phyloP scores from a whole-genome alignment of 2,329 filamentous ascomycete species.

The Davidsoniella australis region DNA sequence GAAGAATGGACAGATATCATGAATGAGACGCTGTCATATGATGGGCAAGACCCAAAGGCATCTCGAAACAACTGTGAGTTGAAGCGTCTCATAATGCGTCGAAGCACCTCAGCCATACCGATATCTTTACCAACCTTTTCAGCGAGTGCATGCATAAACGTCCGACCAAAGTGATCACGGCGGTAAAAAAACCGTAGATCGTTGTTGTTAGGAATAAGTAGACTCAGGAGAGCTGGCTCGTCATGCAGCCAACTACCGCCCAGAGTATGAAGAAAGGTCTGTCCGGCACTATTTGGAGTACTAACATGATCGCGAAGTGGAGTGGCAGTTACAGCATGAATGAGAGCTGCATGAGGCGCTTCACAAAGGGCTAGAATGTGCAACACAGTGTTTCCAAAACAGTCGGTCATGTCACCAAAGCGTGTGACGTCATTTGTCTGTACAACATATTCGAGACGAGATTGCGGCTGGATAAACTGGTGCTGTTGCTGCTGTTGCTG shows the following conservation, averaged over 20 bases:
- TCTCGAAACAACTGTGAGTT: constrained; percentile 24
- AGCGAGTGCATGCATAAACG: constrained; percentile 29
- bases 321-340: constrained; percentile 11
- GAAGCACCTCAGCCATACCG: constrained; percentile 9
- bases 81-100: constrained; percentile 21
- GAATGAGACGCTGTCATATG: constrained; percentile 5
- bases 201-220: constrained; percentile 17
- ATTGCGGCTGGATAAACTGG: too few relatives aligned
- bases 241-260: constrained; percentile 21
- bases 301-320: not conserved
- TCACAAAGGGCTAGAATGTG: constrained; percentile 28
- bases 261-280: constrained; percentile 32
- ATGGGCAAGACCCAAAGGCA: constrained; percentile 27
- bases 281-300: constrained; percentile 27
- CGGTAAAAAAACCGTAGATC: constrained; percentile 18
- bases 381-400: constrained; percentile 30
- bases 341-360: constrained; percentile 14
- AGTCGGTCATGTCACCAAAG: constrained; percentile 18
- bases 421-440: not conserved
- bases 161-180: constrained; percentile 35
- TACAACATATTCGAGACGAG: constrained; percentile 4
- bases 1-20: not conserved
- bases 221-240: constrained; percentile 10
- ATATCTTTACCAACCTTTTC: not conserved
- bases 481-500: too few relatives aligned